Conservation (phyloP, 345 rosid genomes). For the Cardamine chenopodiifolia region DNA sequence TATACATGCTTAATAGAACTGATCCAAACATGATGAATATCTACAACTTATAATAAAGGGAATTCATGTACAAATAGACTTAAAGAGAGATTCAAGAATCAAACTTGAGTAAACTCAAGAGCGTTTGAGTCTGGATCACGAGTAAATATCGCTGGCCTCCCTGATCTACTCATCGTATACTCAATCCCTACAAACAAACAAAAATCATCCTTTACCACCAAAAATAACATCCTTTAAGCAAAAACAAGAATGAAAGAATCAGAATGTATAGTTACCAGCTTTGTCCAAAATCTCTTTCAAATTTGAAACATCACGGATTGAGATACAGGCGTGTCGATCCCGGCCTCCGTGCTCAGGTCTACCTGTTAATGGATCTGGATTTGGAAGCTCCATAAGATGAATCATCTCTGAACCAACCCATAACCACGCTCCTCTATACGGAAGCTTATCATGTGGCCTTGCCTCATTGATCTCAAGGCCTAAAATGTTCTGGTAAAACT, state of each 20-base stretch:
- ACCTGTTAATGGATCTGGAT: slow-evolving; percentile 92
- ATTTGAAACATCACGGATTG: slow-evolving; percentile 73
- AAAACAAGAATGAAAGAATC: not conserved
- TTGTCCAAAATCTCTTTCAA: slow-evolving; percentile 72
- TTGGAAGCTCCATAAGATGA: slow-evolving; percentile 98
- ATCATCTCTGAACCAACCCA: slow-evolving; percentile 99
- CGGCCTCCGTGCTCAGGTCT: slow-evolving; percentile 92
- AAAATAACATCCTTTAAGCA: not conserved
- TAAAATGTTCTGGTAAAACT: slow-evolving; percentile 77
- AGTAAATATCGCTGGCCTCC: slow-evolving; percentile 89
- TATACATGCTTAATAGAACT: not conserved
- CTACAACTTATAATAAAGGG: slow-evolving; percentile 5
- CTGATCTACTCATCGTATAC: slow-evolving; percentile 80
- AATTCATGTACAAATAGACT: slow-evolving; percentile 24
- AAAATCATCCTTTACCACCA: not conserved
- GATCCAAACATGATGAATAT: slow-evolving; percentile 4
- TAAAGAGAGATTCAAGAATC: slow-evolving; percentile 54
- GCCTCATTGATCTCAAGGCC: slow-evolving; percentile 93
- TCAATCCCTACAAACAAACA: slow-evolving; percentile 55
- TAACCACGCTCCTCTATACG: slow-evolving; percentile 91
- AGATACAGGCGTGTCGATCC: slow-evolving; percentile 89
- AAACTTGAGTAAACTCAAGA: slow-evolving; percentile 79
- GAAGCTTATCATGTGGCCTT: slow-evolving; percentile 93
- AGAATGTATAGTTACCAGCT: slow-evolving; percentile 56
- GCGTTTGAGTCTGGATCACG: slow-evolving; percentile 97